phyloP scores from a whole-genome alignment of 1,284 basidiomycete genomes.

The Puccinia novopanici region DNA sequence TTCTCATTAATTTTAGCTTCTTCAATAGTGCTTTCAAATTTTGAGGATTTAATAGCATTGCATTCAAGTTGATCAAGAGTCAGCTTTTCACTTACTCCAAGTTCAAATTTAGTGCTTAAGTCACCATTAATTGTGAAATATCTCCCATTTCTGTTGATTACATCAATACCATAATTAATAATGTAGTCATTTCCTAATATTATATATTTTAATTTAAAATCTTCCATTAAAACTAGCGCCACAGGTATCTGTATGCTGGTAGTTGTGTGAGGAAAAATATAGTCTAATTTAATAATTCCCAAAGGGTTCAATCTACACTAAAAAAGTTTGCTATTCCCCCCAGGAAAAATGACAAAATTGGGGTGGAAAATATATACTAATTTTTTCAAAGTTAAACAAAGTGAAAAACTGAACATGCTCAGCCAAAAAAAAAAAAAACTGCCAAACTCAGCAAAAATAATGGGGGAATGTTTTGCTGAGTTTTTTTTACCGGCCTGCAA shows the following conservation, averaged over 20 bases:
- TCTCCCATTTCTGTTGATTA: not conserved
- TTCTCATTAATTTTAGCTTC: too few species aligned
- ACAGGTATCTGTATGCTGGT: not conserved
- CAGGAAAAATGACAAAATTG: too few species aligned
- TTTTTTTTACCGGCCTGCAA: too few species aligned
- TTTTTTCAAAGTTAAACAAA: too few species aligned
- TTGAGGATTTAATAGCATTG: too few species aligned
- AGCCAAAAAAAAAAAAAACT: too few species aligned
- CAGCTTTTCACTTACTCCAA: not conserved
- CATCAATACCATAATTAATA: slow-evolving; percentile 1
- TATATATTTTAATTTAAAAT: not conserved
- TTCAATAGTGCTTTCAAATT: too few species aligned
- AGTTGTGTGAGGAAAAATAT: not conserved
- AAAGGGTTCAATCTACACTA: not conserved
- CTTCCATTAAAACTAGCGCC: not conserved
- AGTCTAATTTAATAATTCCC: not conserved
- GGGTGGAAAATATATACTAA: too few species aligned
- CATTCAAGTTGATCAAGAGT: not conserved
- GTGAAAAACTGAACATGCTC: too few species aligned
- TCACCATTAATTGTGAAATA: not conserved
- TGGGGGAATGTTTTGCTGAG: too few species aligned
- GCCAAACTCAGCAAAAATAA: too few species aligned
- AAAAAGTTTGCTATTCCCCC: too few species aligned
- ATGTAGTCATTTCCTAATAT: not conserved
- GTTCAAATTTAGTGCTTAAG: not conserved